These are phyloP conservation scores for Theobroma grandiflorum DNA, from an alignment of 441 rosid genomes.

Conservation along the genomic window DNA sequence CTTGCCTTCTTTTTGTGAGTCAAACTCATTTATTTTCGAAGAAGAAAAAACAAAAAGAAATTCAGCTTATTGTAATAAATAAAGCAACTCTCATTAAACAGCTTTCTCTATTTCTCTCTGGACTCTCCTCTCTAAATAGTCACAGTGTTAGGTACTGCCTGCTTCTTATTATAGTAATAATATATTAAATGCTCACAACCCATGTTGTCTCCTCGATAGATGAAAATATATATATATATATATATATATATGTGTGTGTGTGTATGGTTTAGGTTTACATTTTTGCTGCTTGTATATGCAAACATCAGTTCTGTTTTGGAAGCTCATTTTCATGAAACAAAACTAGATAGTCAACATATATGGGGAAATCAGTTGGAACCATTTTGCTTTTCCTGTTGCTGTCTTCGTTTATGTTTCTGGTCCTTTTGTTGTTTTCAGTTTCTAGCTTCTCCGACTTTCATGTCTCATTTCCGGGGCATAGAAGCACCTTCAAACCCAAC, in stretches of 20 bases:
- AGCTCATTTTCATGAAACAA: neutral
- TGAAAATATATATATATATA: neutral
- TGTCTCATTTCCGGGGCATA: slow-evolving; percentile 29
- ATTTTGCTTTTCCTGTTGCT: slow-evolving; percentile 24
- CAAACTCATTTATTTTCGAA: no score
- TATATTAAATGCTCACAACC: no score
- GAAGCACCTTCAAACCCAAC: slow-evolving; percentile 27
- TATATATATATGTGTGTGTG: neutral
- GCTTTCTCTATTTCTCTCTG: no score
- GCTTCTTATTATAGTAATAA: no score
- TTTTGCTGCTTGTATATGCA: slow-evolving; percentile 3
- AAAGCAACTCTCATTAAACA: no score
- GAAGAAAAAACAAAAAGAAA: no score
- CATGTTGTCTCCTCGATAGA: no score
- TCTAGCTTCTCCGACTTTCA: slow-evolving; percentile 31
- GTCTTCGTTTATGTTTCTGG: slow-evolving; percentile 28
- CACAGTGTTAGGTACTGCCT: no score
- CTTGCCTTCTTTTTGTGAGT: no score
- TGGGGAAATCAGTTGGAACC: slow-evolving; percentile 37
- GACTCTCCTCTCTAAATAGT: no score
- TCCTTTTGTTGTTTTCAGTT: slow-evolving; percentile 33
- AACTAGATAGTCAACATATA: slow-evolving; percentile 5
- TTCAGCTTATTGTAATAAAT: no score
- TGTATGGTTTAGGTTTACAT: neutral
- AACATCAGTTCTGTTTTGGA: neutral